A percentile compares a stretch with the other conserved stretches of the same genome.
Conservation (phyloP, 2,329 filamentous ascomycete genomes). For the Fusarium luffae region DNA sequence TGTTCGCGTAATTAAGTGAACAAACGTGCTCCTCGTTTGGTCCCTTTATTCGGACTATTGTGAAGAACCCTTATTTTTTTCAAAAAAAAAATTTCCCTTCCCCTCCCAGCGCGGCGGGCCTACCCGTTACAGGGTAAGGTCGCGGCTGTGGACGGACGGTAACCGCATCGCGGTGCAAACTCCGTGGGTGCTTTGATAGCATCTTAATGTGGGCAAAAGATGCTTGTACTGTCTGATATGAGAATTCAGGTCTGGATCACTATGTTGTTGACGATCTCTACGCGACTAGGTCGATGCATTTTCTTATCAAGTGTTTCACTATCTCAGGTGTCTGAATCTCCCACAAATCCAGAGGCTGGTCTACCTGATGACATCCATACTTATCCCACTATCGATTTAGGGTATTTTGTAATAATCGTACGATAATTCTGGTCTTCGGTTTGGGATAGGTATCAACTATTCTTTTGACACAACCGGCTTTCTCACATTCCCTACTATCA, state of each 20-base stretch:
- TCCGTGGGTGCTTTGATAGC: background rate
- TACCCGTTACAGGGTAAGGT: conserved; percentile 9
- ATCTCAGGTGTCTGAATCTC: background rate
- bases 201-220: background rate
- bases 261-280: background rate
- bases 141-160: background rate
- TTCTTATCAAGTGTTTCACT: background rate
- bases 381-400: background rate
- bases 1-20: background rate
- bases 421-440: background rate
- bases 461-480: background rate
- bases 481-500: background rate
- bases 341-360: background rate
- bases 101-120: background rate
- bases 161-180: background rate
- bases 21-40: background rate
- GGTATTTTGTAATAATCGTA: background rate
- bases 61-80: conserved; percentile 10
- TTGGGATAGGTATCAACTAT: background rate
- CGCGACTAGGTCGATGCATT: background rate
- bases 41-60: conserved; percentile 2
- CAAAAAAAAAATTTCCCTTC: too few species aligned
- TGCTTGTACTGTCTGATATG: background rate
- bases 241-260: background rate
- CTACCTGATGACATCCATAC: too few species aligned